Evolutionary conservation across 441 rosid species (phyloP).

Genomic region (Mallotus repandus): DNA sequence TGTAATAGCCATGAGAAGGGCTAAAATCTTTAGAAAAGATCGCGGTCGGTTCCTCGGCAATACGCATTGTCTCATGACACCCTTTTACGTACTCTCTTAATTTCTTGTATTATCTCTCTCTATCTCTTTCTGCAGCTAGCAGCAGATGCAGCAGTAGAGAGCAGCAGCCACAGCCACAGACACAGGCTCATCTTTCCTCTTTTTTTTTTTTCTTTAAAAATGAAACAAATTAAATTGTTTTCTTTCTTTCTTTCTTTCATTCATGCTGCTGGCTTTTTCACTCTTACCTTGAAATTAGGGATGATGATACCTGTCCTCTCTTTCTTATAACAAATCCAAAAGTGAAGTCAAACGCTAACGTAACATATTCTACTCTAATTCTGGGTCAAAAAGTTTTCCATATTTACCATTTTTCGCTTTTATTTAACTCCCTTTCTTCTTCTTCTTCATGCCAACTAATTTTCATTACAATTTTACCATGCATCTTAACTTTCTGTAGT

Average conservation of each 20-base stretch:
- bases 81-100: neutral
- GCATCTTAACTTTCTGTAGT: no score
- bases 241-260: neutral
- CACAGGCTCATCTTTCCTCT: no score
- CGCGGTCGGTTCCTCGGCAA: slow-evolving; percentile 28
- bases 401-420: neutral
- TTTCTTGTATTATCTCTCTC: neutral
- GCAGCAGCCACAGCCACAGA: neutral
- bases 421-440: neutral
- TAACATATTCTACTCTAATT: slow-evolving; percentile 18
- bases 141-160: slow-evolving; percentile 1
- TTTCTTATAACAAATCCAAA: slow-evolving; percentile 13
- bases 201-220: no score
- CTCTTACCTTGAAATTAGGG: slow-evolving; percentile 27
- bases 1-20: no score
- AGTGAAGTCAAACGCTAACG: slow-evolving; percentile 25
- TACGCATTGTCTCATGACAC: slow-evolving; percentile 27
- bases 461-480: neutral
- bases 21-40: slow-evolving; percentile 20
- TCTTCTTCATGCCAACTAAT: neutral
- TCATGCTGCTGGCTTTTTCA: slow-evolving; percentile 6
- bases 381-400: neutral
- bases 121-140: neutral
- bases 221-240: no score
- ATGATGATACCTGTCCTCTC: neutral